Conservation (phyloP, 257 asterid species). For the Haberlea rhodopensis region DNA sequence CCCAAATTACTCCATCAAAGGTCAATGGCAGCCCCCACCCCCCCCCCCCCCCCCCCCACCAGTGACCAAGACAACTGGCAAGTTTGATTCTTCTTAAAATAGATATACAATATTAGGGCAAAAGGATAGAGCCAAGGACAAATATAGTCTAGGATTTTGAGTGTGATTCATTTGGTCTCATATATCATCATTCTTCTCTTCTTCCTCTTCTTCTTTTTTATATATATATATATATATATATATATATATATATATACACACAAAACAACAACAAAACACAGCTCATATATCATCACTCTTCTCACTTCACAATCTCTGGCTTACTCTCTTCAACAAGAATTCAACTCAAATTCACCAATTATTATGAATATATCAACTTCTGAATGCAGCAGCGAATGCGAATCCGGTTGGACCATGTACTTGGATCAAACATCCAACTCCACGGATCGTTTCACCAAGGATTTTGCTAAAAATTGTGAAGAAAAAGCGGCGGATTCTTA, state of each 20-base stretch:
- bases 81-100: conserved; percentile 61
- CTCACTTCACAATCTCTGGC: not conserved
- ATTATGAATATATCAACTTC: conserved; percentile 66
- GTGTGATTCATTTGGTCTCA: conserved; percentile 47
- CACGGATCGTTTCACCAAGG: conserved; percentile 16
- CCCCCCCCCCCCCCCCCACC: not conserved
- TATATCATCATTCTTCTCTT: conserved; percentile 19
- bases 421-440: conserved; percentile 61
- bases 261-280: conserved; percentile 19
- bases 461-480: not conserved
- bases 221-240: too few relatives aligned
- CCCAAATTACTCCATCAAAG: too few relatives aligned
- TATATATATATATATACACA: conserved; percentile 32
- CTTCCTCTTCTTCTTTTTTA: conserved; percentile 33
- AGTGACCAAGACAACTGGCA: conserved; percentile 64
- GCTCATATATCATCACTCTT: not conserved
- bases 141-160: conserved; percentile 55
- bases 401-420: conserved; percentile 93
- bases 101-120: conserved; percentile 36
- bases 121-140: conserved; percentile 56
- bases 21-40: conserved; percentile 29
- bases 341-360: not conserved
- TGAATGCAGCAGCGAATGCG: conserved; percentile 76
- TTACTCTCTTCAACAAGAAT: not conserved
- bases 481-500: not conserved